phyloP scores from a whole-genome alignment of 129 eudicot species.

The Helichrysum umbraculigerum region DNA sequence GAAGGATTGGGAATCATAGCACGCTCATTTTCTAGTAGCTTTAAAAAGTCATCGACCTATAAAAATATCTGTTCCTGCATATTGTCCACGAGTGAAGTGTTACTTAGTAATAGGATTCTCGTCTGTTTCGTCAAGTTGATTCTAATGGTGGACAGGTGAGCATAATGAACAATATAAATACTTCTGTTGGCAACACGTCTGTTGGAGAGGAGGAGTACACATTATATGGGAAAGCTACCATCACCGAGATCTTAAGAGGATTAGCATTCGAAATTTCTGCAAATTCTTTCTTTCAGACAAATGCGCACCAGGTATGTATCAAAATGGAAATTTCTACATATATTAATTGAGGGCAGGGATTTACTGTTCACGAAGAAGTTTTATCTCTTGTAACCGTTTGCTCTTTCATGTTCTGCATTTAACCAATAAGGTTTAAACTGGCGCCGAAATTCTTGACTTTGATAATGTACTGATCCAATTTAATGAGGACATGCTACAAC shows the following conservation, averaged over 20 bases:
- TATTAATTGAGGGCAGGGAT: no score
- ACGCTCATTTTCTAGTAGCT: not conserved
- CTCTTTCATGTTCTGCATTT: no score
- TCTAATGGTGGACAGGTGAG: conserved; percentile 55
- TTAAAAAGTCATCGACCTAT: not conserved
- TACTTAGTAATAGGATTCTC: not conserved
- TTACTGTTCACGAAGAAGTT: no score
- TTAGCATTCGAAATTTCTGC: conserved; percentile 89
- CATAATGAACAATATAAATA: conserved; percentile 87
- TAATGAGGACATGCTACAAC: no score
- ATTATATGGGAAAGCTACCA: conserved; percentile 74
- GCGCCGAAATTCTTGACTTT: no score
- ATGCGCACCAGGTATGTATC: conserved; percentile 74
- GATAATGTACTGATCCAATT: no score
- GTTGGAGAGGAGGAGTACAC: conserved; percentile 89
- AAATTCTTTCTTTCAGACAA: conserved; percentile 92
- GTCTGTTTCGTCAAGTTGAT: conserved; percentile 1
- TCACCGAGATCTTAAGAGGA: conserved; percentile 79
- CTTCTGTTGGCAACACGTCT: conserved; percentile 89
- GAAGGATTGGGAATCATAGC: not conserved
- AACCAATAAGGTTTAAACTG: no score
- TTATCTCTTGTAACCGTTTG: no score
- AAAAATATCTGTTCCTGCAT: not conserved
- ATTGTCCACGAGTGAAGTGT: not conserved
- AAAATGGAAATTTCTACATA: not conserved